phyloP scores from a whole-genome alignment of 2,329 filamentous ascomycete species.

The Verticillium alfalfae region DNA sequence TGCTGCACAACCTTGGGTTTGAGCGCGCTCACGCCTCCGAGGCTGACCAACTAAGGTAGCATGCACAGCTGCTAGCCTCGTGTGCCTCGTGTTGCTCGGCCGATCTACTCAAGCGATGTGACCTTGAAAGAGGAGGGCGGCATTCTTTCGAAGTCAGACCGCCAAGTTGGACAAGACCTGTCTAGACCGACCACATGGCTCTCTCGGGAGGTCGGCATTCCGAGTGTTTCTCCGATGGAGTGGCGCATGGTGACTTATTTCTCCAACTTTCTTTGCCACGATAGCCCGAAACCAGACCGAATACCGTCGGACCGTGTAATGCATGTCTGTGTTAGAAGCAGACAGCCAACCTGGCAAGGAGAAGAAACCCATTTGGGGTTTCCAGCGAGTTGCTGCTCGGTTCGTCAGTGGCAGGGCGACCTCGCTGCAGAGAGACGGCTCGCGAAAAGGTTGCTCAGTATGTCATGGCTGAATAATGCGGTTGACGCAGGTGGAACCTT shows the following conservation, averaged over 20 bases:
- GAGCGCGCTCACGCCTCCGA: not conserved
- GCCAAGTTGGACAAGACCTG: not conserved
- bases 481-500: not conserved
- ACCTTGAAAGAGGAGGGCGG: not conserved
- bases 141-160: not conserved
- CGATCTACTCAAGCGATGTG: not conserved
- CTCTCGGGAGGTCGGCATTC: not conserved
- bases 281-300: not conserved
- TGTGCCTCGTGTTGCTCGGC: not conserved
- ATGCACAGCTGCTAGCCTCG: not conserved
- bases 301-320: not conserved
- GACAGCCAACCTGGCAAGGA: not conserved
- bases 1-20: conserved; percentile 16
- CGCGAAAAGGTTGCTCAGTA: not conserved
- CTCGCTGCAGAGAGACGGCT: not conserved
- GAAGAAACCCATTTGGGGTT: no score
- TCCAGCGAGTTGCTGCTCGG: no score
- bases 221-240: not conserved
- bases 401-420: no score
- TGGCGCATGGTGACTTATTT: not conserved
- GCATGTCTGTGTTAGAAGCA: not conserved
- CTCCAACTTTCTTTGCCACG: not conserved
- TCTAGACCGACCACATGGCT: not conserved
- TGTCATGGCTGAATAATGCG: not conserved
- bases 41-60: not conserved